A percentile compares a stretch with the other conserved stretches of the same genome.
phyloP scores from a whole-genome alignment of 148 eudicot genomes.

The Cornus controversa region DNA sequence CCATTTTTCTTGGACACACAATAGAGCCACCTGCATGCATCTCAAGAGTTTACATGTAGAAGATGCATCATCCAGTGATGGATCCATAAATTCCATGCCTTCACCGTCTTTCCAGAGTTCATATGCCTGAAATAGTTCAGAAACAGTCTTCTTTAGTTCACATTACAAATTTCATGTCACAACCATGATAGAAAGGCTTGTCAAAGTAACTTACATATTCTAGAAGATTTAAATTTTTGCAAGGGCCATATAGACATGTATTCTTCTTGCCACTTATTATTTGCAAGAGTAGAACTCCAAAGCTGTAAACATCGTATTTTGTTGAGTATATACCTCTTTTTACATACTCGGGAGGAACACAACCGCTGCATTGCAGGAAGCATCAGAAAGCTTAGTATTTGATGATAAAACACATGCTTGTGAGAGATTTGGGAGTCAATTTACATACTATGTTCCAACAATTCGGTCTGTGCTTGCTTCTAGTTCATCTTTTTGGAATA shows the following conservation, averaged over 20 bases:
- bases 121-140: constrained; percentile 35
- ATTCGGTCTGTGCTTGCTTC: constrained; percentile 43
- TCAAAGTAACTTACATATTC: constrained; percentile 35
- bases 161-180: not conserved
- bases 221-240: constrained; percentile 24
- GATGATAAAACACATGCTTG: not conserved
- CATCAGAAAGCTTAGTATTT: not conserved
- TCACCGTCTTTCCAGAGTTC: constrained; percentile 28
- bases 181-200: not conserved
- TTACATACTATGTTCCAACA: constrained; percentile 46
- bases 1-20: constrained; percentile 41
- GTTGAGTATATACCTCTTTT: constrained; percentile 41
- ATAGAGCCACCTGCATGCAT: constrained; percentile 36
- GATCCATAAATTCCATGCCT: constrained; percentile 35
- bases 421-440: not conserved
- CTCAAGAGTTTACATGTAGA: constrained; percentile 22
- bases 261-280: constrained; percentile 40
- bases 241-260: constrained; percentile 17
- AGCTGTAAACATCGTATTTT: constrained; percentile 41
- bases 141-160: not conserved
- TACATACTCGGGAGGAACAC: constrained; percentile 43
- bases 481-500: constrained; percentile 33
- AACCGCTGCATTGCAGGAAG: constrained; percentile 27
- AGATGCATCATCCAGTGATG: constrained; percentile 27
- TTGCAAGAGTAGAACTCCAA: constrained; percentile 41